Base-by-base conservation (phyloP, 768 basidiomycete genomes). In the Rhodocollybia butyracea region DNA sequence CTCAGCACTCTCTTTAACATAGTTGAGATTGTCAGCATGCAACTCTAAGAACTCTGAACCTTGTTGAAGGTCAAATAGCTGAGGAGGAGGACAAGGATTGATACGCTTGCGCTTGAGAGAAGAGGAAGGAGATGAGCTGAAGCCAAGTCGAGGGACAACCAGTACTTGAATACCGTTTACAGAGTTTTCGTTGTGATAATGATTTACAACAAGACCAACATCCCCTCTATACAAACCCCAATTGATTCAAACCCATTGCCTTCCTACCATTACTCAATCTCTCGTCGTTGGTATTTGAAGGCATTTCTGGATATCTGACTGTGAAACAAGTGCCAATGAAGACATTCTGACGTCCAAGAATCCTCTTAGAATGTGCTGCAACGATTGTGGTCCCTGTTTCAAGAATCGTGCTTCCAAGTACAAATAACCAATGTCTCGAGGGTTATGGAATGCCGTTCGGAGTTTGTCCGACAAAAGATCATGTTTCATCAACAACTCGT, bases 231-330 rank as follows among this genome's bases (percentile, higher is more conserved):
- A 47, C 11, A 47, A 12, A n/a, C 46, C 46, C 5, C 31, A 11
- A 6, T 31, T 47, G 31, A 47, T 47, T 47, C 34, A 31, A 31
- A 47, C 46, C 46, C 46, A 47, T 13, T 47, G 46, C n/a, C 46
- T 31, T 19, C 27, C n/a, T 15, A 19, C 46, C 5, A 47, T 17
- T 15, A 47, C 46, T 21, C 34, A 31, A 17, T 47, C 30, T 12
- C n/a, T 32, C 5, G 7, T 32, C 17, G 46, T n/a, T n/a, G 30
- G 31, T 11, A 46, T 17, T 21, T 13, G 31, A 17, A 47, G 30
- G 31, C 31, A 47, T 12, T 19, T n/a, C 30, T 21, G 5, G 6
- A 47, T 31, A 7, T 47, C 46, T 32, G 31, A 19, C 19, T 47
- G 30, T 12, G 46, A 21, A 30, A 47, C 46, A 10, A 47, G 6